A percentile compares a stretch with the other conserved stretches of the same genome.
phyloP scores from a whole-genome alignment of 2,329 filamentous ascomycete species.

The Aspergillus pseudonomiae region DNA sequence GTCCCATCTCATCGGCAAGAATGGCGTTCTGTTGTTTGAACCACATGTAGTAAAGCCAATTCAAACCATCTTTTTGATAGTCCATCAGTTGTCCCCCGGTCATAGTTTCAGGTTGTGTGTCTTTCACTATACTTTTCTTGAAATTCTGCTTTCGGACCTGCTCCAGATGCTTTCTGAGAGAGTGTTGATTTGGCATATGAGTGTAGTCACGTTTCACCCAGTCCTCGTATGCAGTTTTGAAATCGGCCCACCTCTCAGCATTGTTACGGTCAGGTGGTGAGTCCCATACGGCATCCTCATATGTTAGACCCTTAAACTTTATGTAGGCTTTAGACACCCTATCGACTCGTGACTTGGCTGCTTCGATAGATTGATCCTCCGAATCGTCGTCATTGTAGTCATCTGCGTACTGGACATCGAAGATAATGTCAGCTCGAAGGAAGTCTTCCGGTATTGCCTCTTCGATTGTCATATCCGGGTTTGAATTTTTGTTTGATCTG shows the following conservation, averaged over 20 bases:
- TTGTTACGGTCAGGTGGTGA: conserved; percentile 68
- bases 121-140: conserved; percentile 64
- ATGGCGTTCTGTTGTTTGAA: conserved; percentile 82
- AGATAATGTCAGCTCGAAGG: conserved; percentile 83
- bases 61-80: conserved; percentile 90
- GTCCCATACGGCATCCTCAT: conserved; percentile 92
- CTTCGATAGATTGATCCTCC: conserved; percentile 61
- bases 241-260: conserved; percentile 72
- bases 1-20: conserved; percentile 95
- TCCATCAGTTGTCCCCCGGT: conserved; percentile 83
- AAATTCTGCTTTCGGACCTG: conserved; percentile 70
- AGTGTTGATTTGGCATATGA: conserved; percentile 55
- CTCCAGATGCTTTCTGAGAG: conserved; percentile 69
- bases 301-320: conserved; percentile 90
- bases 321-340: conserved; percentile 75
- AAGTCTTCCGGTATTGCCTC: conserved; percentile 89
- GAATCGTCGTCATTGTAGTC: conserved; percentile 43
- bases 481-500: conserved; percentile 64
- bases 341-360: conserved; percentile 71
- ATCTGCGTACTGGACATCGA: conserved; percentile 73
- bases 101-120: conserved; percentile 72
- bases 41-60: conserved; percentile 94
- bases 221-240: conserved; percentile 80
- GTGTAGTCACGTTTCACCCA: conserved; percentile 81
- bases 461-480: conserved; percentile 70